Base-by-base conservation (phyloP, 495 filamentous ascomycete species). In the Polyplosphaeria fusca region DNA sequence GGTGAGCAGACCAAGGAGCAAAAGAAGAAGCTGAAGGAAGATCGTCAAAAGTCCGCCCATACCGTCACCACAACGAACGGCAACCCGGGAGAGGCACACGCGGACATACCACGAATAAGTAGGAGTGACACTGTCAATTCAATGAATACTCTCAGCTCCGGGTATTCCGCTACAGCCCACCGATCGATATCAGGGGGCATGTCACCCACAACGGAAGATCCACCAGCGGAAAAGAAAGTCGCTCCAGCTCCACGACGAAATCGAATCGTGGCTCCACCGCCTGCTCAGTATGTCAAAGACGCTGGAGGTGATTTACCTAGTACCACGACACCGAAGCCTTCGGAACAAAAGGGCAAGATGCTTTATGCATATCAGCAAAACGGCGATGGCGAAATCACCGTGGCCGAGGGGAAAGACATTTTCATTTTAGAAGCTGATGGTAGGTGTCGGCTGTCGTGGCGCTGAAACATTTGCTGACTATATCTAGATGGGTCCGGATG, bases 1-100 rank as follows among this genome's bases (percentile, higher is more conserved):
- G 93, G 93, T 32, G 93, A 97, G 70, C 84, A 88, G 67, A 82
- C 79, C 30, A 96, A 97, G 71, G 94, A 97, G 50, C 90, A 94
- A 52, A 88, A 85, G 76, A 97, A 95, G 76, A 92, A 88, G 63
- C 74, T 93, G 45, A 97, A 97, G 70, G 79, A 74, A 22, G 84
- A 88, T 65, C 81, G 86, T 44, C 91, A 96, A 71, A 83, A 85
- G 59, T 79, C 87, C 11, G 86, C 89, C n/a, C 86, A 85, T 63
- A 64, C 78, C 71, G 40, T 49, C 13, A n/a, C 61, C 3, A 5
- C 64, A 32, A 32, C 60, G 0, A 75, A 75, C n/a, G 63, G 40
- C 16, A n/a, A n/a, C n/a, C 53, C 60, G 18, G 44, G 64, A n/a
- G 71, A 67, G n/a, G 62, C 70, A 4, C 68, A 71, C 3, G 59